phyloP scores from a whole-genome alignment of 495 filamentous ascomycete genomes.

The Penicillium robsamsonii region DNA sequence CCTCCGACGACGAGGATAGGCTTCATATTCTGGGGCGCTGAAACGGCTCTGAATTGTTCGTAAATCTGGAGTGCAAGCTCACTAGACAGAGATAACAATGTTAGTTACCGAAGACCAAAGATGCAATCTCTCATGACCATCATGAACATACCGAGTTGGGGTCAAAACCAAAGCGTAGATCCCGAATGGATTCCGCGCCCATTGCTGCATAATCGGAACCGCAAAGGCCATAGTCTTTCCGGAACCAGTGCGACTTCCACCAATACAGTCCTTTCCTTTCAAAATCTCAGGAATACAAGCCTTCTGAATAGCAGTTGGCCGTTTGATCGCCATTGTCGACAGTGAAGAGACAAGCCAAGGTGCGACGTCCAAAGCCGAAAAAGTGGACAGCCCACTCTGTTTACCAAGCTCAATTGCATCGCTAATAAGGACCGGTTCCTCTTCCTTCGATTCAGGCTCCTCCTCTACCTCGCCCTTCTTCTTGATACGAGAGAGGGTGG shows the following conservation, averaged over 20 bases:
- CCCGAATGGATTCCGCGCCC: slow-evolving; percentile 87
- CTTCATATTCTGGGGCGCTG: slow-evolving; percentile 79
- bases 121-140: background rate
- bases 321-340: slow-evolving; percentile 79
- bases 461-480: slow-evolving; percentile 36
- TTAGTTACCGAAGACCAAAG: background rate
- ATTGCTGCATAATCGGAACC: slow-evolving; percentile 87
- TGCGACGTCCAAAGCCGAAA: slow-evolving; percentile 68
- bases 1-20: slow-evolving; percentile 85
- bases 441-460: slow-evolving; percentile 22
- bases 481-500: slow-evolving; percentile 46
- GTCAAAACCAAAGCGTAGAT: slow-evolving; percentile 89
- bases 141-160: slow-evolving; percentile 66
- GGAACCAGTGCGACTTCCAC: slow-evolving; percentile 91
- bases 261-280: slow-evolving; percentile 88
- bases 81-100: slow-evolving; percentile 33
- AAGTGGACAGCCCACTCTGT: slow-evolving; percentile 55
- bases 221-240: slow-evolving; percentile 98
- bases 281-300: slow-evolving; percentile 89
- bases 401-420: slow-evolving; percentile 47
- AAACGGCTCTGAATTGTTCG: slow-evolving; percentile 92
- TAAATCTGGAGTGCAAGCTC: slow-evolving; percentile 95
- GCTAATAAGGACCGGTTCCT: slow-evolving; percentile 40
- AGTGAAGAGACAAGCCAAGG: slow-evolving; percentile 91
- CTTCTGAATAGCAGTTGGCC: slow-evolving; percentile 88